Conservation (phyloP, 2,329 filamentous ascomycete species). For the Aspergillus tubingensis region DNA sequence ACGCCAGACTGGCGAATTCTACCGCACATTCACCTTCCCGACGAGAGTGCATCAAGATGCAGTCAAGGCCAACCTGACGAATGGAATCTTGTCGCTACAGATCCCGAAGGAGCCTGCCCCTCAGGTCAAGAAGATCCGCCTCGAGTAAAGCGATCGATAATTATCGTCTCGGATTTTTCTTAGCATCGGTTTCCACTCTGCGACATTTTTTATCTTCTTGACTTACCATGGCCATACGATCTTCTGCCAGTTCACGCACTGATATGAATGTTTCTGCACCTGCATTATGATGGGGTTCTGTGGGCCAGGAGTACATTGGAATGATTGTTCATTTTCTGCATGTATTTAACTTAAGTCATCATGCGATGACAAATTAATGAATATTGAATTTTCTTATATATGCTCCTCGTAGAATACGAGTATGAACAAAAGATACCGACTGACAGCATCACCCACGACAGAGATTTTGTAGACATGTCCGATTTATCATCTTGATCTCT, state of each 20-base stretch:
- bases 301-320: background rate
- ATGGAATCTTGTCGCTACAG: slow-evolving; percentile 58
- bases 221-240: slow-evolving; percentile 2
- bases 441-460: too few species aligned
- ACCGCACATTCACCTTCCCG: slow-evolving; percentile 59
- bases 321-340: background rate
- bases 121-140: slow-evolving; percentile 54
- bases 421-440: background rate
- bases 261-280: background rate
- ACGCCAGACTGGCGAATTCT: slow-evolving; percentile 59
- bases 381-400: background rate
- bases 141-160: slow-evolving; percentile 31
- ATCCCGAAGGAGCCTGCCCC: slow-evolving; percentile 58
- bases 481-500: background rate
- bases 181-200: background rate
- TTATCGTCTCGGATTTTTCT: background rate
- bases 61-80: slow-evolving; percentile 60
- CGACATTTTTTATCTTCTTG: background rate
- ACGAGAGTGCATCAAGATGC: slow-evolving; percentile 58
- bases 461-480: background rate
- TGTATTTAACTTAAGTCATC: background rate
- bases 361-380: background rate
- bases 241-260: background rate
- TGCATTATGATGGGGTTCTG: background rate
- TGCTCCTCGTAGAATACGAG: background rate